phyloP scores from a whole-genome alignment of 345 rosid genomes.

The Noccaea caerulescens region DNA sequence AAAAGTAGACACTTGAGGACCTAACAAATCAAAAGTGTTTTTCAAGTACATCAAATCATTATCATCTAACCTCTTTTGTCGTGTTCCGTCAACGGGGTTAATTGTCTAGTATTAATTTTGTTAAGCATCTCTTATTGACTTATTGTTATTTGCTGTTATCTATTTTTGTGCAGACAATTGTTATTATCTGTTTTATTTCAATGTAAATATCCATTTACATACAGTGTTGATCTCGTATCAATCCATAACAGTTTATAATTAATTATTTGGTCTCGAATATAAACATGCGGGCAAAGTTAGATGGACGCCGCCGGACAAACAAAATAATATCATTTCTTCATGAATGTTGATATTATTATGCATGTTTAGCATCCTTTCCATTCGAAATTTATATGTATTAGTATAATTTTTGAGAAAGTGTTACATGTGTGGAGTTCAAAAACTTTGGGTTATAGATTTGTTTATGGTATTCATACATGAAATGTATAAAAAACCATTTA shows the following conservation, averaged over 20 bases:
- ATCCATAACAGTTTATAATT: too few species aligned
- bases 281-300: too few species aligned
- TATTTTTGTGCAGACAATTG: background rate
- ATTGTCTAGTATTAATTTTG: slow-evolving; percentile 20
- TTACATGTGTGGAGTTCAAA: background rate
- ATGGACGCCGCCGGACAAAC: too few species aligned
- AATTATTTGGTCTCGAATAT: too few species aligned
- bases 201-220: background rate
- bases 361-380: too few species aligned
- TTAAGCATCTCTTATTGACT: background rate
- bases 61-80: slow-evolving; percentile 35
- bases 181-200: background rate
- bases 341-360: too few species aligned
- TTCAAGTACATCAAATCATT: slow-evolving; percentile 44
- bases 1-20: slow-evolving; percentile 38
- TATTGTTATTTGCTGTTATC: background rate
- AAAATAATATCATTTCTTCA: too few species aligned
- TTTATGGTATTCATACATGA: background rate
- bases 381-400: too few species aligned
- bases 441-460: background rate
- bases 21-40: slow-evolving; percentile 34
- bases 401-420: too few species aligned
- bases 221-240: background rate
- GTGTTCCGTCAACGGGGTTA: slow-evolving; percentile 19
- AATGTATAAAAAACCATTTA: background rate